These are phyloP conservation scores for Cyclospora cayetanensis DNA, from an alignment of 169 alveolate species.

Conservation along the genomic window DNA sequence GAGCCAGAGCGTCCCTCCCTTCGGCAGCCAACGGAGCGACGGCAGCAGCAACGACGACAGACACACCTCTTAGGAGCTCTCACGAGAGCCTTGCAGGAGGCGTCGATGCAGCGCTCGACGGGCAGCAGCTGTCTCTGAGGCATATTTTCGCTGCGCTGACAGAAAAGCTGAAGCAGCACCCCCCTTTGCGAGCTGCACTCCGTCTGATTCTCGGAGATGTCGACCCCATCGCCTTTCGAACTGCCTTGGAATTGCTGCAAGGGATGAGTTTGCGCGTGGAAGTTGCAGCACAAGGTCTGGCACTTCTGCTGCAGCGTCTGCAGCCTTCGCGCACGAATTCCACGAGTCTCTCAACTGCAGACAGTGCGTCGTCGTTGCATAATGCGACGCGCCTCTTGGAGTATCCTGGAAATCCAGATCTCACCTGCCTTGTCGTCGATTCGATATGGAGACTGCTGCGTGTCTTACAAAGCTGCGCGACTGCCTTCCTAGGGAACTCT, in stretches of 20 bases:
- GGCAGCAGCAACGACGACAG: not conserved
- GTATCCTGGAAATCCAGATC: no score
- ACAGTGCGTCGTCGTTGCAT: no score
- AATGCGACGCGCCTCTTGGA: no score
- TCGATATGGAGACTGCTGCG: slow-evolving; percentile 49
- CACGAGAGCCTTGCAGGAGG: no score
- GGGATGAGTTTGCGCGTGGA: slow-evolving; percentile 10
- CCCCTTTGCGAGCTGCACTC: slow-evolving; percentile 29
- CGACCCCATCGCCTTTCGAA: slow-evolving; percentile 21
- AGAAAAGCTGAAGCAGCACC: not conserved
- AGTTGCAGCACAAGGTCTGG: slow-evolving; percentile 39
- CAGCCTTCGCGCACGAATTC: no score
- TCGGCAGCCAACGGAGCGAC: no score
- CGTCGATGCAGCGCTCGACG: no score
- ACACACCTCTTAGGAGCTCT: no score
- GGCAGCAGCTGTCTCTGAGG: not conserved
- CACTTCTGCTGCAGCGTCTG: slow-evolving; percentile 52
- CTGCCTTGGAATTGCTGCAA: slow-evolving; percentile 11
- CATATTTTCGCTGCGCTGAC: not conserved
- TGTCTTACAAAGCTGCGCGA: not conserved
- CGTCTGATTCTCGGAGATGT: slow-evolving; percentile 29
- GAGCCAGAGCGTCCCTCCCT: no score
- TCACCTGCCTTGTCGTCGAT: slow-evolving; percentile 25
- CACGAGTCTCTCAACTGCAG: no score
- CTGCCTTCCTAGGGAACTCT: not conserved